Base-by-base conservation (phyloP, 192 early-diverging fungal genomes). In the Gonapodya prolifera region DNA sequence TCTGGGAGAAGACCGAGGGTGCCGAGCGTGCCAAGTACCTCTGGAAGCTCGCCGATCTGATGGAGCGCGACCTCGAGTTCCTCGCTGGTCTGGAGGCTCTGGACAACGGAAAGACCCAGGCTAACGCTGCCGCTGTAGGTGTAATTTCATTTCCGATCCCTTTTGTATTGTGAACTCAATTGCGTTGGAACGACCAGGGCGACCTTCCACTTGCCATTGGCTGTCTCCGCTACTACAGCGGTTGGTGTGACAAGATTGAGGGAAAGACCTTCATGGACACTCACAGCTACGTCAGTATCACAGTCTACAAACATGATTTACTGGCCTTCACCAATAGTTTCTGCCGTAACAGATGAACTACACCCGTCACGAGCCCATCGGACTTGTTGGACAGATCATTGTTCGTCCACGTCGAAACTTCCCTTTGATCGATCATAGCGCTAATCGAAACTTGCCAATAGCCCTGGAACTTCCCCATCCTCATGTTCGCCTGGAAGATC, bases 31-130 rank as follows among this genome's bases (percentile, higher is more conserved):
- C 69, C 30, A 30, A 34, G 0, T 33, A 79, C 1, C 69, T 85
- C 30, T 71, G 71, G 35, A 78, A 79, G 29, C 81, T 86, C 76
- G 83, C 85, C 17, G 81, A 85, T 74, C 71, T 86, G 1, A 75
- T 87, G 17, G 80, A 85, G 30, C 69, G 77, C 17, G 75, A 87
- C 75, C 31, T 34, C 1, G 69, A 79, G 8, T 29, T 34, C 1
- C 78, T 87, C n/a, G 83, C 85, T 0, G 80, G 71, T 0, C 35
- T 86, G 30, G 86, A 87, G 77, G 81, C 85, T 2, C 80, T 78
- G 30, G 82, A 84, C 79, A 83, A 82, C 61, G 76, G 70, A 13
- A 23, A 2, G 13, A 8, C n/a, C n/a, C n/a, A n/a, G n/a, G n/a
- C n/a, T n/a, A n/a, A n/a, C n/a, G n/a, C n/a, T n/a, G n/a, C n/a